Conservation (phyloP, 1,284 basidiomycete species). For the Trametes hirsuta region DNA sequence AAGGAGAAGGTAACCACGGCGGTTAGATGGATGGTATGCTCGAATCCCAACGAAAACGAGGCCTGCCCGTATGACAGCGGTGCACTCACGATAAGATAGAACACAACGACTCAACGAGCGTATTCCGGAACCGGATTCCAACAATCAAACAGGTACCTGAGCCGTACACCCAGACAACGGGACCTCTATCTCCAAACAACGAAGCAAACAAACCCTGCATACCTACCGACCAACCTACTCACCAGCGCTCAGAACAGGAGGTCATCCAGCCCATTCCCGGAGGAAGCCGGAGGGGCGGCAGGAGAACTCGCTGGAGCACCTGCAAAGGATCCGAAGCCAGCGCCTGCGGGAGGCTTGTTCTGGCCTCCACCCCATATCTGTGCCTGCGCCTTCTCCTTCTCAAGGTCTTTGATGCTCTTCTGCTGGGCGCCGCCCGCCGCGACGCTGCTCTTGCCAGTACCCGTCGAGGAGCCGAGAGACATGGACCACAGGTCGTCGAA, state of each 20-base stretch:
- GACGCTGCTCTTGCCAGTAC: slow-evolving; percentile 24
- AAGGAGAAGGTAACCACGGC: not conserved
- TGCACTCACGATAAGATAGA: not conserved
- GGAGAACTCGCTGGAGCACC: slow-evolving; percentile 19
- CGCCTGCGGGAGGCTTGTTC: slow-evolving; percentile 36
- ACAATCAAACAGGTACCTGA: slow-evolving; percentile 15
- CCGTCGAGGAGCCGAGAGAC: slow-evolving; percentile 60
- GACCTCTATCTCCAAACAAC: slow-evolving; percentile 23
- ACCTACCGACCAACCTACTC: slow-evolving; percentile 1
- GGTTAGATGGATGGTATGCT: no score
- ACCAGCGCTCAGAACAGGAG: slow-evolving; percentile 33
- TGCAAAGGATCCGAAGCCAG: slow-evolving; percentile 52
- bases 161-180: slow-evolving; percentile 1
- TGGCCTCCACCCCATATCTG: slow-evolving; percentile 73
- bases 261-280: slow-evolving; percentile 37
- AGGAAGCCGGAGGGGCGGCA: slow-evolving; percentile 29
- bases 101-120: not conserved
- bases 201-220: slow-evolving; percentile 8
- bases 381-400: slow-evolving; percentile 82
- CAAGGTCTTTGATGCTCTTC: slow-evolving; percentile 87
- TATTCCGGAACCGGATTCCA: slow-evolving; percentile 5
- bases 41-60: no score
- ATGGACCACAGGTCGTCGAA: slow-evolving; percentile 94
- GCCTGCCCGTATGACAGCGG: no score
- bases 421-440: slow-evolving; percentile 36